Base-by-base conservation (phyloP, 2,329 filamentous ascomycete species). In the Diaporthe vaccinii region DNA sequence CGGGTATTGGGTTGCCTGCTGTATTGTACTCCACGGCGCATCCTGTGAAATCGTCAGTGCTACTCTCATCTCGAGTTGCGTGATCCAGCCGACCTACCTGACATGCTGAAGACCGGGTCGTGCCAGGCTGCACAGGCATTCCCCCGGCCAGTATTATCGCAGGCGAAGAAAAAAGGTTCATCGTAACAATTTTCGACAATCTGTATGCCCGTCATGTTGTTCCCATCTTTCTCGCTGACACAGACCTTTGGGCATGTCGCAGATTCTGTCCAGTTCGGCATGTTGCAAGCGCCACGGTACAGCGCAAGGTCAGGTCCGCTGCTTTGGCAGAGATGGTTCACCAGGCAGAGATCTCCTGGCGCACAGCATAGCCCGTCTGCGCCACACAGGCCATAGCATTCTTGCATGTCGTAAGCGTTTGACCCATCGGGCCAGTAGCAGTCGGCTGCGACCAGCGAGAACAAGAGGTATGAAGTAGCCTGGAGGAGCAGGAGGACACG, bases 401-500 rank as follows among this genome's bases (percentile, higher is more conserved):
- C 70, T 39, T 73, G 70, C 70, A 73, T 73, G 46, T 65, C 58
- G 36, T 12, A 44, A 55, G 70, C 70, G 3, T 55, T 44, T n/a
- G 70, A 73, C 28, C 70, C 70, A 44, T 73, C 70, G 3, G 34
- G 70, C 70, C 70, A 73, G 58, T 65, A 73, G 70, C 70, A 73
- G 34, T 73, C 58, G 5, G 70, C 70, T 28, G 46, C 34, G 14
- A 55, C 70, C 6, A 73, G 34, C 2, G 46, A 25, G n/a, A 36
- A 31, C 17, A 73, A 9, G n/a, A 65, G 22, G 39, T 2, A 22
- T 10, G 44, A 15, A 2, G 22, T n/a, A 8, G 49, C 28, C 46
- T 65, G 51, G 34, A 61, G 39, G 15, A 41, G 34, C 14, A 62
- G 34, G 20, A 72, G 8, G 5, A 20, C 28, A 36, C 8, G 28